Percentiles rank a stretch among this genome's conserved stretches.
Evolutionary conservation across 352 stramenopile genomes (phyloP).

Genomic region (Pythium monospermum): DNA sequence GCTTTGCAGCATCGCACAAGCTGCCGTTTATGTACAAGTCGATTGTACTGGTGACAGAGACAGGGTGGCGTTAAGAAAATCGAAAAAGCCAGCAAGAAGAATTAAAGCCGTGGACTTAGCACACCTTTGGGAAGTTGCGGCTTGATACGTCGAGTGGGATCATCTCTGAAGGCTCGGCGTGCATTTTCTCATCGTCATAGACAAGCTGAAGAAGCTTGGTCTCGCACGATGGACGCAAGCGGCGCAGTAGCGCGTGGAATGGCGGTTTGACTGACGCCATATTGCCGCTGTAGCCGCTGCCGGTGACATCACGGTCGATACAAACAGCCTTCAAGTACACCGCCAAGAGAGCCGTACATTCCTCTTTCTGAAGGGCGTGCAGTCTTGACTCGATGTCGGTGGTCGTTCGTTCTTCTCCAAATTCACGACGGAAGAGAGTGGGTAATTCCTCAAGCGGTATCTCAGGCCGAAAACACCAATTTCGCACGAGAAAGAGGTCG

Average conservation of each 20-base stretch:
- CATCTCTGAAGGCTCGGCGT: conserved; percentile 37
- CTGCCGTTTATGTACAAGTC: conserved; percentile 44
- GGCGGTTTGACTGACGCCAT: conserved; percentile 27
- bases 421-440: conserved; percentile 39
- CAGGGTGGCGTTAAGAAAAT: not conserved
- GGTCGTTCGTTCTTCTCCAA: conserved; percentile 26
- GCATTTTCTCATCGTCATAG: conserved; percentile 57
- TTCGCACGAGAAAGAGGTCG: conserved; percentile 57
- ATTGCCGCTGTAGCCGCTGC: conserved; percentile 19
- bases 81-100: no score
- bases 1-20: conserved; percentile 41
- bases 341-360: conserved; percentile 36
- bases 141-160: conserved; percentile 50
- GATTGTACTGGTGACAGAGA: conserved; percentile 29
- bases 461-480: conserved; percentile 54
- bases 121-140: conserved; percentile 56
- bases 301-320: conserved; percentile 29
- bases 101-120: not conserved
- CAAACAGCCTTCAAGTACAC: conserved; percentile 44
- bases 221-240: conserved; percentile 48
- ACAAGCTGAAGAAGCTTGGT: conserved; percentile 57
- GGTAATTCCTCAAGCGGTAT: conserved; percentile 29
- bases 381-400: conserved; percentile 42
- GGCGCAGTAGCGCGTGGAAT: conserved; percentile 46
- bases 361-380: conserved; percentile 29